Conservation (phyloP, 106 monocot genomes). For the Dendrobium catenatum region DNA sequence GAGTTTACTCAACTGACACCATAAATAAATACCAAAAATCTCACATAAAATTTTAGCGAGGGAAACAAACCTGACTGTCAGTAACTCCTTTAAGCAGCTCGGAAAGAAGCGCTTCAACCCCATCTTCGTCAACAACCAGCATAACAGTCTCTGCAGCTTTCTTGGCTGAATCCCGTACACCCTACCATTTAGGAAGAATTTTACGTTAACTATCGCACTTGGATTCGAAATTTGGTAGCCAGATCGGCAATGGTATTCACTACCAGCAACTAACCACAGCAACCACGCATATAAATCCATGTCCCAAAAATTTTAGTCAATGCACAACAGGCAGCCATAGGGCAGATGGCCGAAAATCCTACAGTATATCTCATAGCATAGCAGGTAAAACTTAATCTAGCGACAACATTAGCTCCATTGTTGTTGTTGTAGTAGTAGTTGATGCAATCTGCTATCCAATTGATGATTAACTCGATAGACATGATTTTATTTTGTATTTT, state of each 20-base stretch:
- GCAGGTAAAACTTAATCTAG: too few species aligned
- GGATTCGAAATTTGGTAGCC: neutral
- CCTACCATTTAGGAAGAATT: slow-evolving; percentile 24
- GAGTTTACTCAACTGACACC: neutral
- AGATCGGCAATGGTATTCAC: neutral
- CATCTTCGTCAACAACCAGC: slow-evolving; percentile 88
- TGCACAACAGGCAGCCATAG: neutral
- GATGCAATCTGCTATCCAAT: neutral
- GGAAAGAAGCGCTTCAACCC: slow-evolving; percentile 57
- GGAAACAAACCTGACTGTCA: slow-evolving; percentile 63
- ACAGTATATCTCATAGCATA: too few species aligned
- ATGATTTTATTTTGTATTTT: neutral
- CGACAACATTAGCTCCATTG: too few species aligned
- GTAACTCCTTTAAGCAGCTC: slow-evolving; percentile 69
- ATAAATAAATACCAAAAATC: neutral
- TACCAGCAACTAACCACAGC: neutral
- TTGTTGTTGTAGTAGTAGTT: too few species aligned
- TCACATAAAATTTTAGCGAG: neutral
- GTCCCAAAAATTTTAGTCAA: neutral
- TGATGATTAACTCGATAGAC: neutral
- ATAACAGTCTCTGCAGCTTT: slow-evolving; percentile 96
- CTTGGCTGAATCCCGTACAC: slow-evolving; percentile 69
- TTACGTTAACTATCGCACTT: neutral
- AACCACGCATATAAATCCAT: neutral
- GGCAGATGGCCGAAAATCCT: too few species aligned